phyloP scores from a whole-genome alignment of 1,284 basidiomycete species.

The Cryptococcus neoformans region DNA sequence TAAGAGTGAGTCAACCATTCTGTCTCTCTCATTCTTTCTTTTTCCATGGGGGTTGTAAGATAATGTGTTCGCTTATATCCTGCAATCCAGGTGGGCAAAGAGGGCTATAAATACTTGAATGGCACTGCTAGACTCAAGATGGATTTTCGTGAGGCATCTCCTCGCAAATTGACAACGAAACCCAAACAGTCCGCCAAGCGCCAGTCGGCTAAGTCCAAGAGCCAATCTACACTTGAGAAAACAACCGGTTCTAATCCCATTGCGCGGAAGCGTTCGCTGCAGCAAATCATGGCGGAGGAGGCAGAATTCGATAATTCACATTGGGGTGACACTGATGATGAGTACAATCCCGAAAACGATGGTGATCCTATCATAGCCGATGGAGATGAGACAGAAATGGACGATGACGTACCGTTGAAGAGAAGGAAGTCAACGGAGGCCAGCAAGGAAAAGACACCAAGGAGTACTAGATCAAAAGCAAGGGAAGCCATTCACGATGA shows the following conservation, averaged over 20 bases:
- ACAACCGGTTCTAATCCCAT: conserved; percentile 18
- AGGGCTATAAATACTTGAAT: conserved; percentile 20
- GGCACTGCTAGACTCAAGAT: conserved; percentile 30
- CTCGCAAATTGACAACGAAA: conserved; percentile 12
- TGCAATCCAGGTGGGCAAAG: conserved; percentile 28
- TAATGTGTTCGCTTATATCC: not conserved
- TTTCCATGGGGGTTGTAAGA: no score
- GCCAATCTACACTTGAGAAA: not conserved
- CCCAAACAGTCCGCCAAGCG: not conserved
- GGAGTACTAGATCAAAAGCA: conserved; percentile 3
- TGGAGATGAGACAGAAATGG: conserved; percentile 19
- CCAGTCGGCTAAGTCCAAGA: not conserved
- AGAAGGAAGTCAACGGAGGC: conserved; percentile 1
- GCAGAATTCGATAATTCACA: conserved; percentile 35
- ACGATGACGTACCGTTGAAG: conserved; percentile 54
- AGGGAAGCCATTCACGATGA: not conserved
- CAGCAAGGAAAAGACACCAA: conserved; percentile 1
- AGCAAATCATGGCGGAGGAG: conserved; percentile 28
- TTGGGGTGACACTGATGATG: conserved; percentile 35
- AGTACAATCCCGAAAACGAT: conserved; percentile 7
- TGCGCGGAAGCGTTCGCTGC: conserved; percentile 27
- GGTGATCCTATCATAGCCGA: conserved; percentile 14
- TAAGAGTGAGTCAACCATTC: conserved; percentile 35
- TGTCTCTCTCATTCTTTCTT: no score
- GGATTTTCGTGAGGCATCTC: conserved; percentile 29